Evolutionary conservation across 1,284 basidiomycete genomes (phyloP), one percentile per base, ranked within the genome.

Genomic region (Trametes sp.): DNA sequence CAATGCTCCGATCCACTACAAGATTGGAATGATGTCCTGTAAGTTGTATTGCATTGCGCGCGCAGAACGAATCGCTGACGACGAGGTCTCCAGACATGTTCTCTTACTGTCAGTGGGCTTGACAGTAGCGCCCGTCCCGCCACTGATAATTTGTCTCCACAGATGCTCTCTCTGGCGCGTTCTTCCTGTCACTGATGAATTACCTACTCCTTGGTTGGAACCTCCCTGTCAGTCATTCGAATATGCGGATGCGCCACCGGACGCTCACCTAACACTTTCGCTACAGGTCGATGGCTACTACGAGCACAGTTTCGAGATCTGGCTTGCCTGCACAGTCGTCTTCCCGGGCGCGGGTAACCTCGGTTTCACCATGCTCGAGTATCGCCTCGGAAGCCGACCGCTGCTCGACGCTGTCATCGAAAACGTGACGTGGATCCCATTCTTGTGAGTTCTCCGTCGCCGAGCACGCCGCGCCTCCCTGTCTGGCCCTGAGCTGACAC

Each of bases 1-100:
- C 0, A 76, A 73, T 46, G 90, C 90, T 6, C 92, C 92, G 0
- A 79, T 92, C 0, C 92, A 94, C 76, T 94, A 94, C 82, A 95
- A 95, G 80, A 82, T 94, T 72, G 84, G 80, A 61, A 90, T 90
- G 88, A 76, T 87, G 78, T 80, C 88, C 4, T 90, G 86, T 86
- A 85, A 82, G 90, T 90, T 74, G 76, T 76, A 70, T 70, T 66
- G 3, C 6, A 9, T 21, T 5, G 11, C 77, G 76, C 70, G 76
- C 41, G 14, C 7, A 28, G 2, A 21, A 16, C 19, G 38, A 31
- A 4, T 29, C 11, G 45, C 63, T 61, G 71, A 72, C 63, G 14
- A 26, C 62, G 16, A 19, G 74, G 14, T n/a, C 23, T 13, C 9
- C 74, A 82, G 91, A 95, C 77, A 94, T 95, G 87, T 94, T 93